These are phyloP conservation scores for Toxoplasma gondii DNA, from an alignment of 169 alveolate species.

Conservation along the genomic window DNA sequence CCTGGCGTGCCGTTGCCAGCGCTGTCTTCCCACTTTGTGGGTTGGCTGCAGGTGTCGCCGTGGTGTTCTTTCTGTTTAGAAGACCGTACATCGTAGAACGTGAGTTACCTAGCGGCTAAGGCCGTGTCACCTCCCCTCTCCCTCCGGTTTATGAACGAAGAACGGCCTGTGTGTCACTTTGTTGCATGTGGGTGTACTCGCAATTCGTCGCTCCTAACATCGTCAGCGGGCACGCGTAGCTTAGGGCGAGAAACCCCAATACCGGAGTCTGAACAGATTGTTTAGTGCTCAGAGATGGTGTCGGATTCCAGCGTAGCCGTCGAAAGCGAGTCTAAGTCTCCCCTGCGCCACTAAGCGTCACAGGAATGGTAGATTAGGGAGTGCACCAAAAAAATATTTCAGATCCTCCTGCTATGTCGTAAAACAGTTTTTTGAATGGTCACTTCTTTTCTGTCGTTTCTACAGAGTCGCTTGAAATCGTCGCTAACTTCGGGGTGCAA, in stretches of 20 bases:
- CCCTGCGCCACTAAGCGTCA: too few species aligned
- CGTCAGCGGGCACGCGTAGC: neutral
- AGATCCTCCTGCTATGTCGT: too few species aligned
- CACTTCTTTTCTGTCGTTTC: too few species aligned
- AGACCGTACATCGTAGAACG: constrained; percentile 27
- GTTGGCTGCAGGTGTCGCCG: neutral
- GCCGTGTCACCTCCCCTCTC: neutral
- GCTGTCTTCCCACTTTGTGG: neutral
- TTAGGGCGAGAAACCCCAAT: neutral
- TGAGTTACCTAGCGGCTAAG: neutral
- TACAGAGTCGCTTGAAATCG: constrained; percentile 11
- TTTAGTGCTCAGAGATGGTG: too few species aligned
- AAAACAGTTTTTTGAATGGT: too few species aligned
- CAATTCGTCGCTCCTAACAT: neutral
- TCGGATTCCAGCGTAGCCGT: too few species aligned
- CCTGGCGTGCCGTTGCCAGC: neutral
- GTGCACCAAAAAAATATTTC: too few species aligned
- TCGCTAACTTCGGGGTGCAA: constrained; percentile 30
- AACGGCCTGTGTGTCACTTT: neutral
- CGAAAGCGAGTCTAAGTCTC: too few species aligned
- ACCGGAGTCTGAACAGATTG: neutral
- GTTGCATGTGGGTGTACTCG: neutral
- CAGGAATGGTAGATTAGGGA: too few species aligned
- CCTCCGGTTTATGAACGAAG: neutral
- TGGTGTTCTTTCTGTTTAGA: neutral